These are phyloP conservation scores for Fraxinus sp. DNA, from an alignment of 305 asterid species.

Conservation along the genomic window DNA sequence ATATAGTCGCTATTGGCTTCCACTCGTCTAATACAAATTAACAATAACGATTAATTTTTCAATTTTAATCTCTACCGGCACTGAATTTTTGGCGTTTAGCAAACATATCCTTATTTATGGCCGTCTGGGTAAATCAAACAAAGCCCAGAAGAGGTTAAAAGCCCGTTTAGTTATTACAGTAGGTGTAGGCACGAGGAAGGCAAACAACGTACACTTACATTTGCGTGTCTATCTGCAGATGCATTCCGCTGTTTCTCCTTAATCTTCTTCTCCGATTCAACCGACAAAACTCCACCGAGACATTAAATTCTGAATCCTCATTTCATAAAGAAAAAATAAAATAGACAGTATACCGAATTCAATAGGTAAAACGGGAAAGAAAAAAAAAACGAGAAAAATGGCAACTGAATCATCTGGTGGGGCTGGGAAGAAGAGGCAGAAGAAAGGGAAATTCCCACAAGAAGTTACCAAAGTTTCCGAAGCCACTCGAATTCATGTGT, in stretches of 20 bases:
- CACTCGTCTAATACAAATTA: no score
- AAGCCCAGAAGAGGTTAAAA: neutral
- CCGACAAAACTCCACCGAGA: neutral
- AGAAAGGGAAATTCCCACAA: constrained; percentile 19
- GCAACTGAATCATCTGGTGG: constrained; percentile 34
- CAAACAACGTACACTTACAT: neutral
- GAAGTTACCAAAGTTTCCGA: constrained; percentile 34
- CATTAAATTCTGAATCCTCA: neutral
- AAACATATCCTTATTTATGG: neutral
- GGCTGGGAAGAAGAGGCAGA: constrained; percentile 33
- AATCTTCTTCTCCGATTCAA: neutral
- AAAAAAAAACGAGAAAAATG: constrained; percentile 20
- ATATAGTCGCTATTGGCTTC: no score
- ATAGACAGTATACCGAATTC: neutral
- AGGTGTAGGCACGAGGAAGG: neutral
- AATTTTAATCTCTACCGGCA: neutral
- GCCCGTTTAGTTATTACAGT: neutral
- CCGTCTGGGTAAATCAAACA: neutral
- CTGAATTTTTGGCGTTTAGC: neutral
- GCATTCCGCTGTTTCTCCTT: neutral
- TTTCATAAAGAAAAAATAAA: neutral
- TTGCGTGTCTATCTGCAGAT: neutral
- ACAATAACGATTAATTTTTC: no score
- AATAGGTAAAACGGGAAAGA: constrained; percentile 20
- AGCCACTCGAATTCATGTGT: constrained; percentile 46